Evolutionary conservation across 192 early-diverging fungal genomes (phyloP).

Genomic region (Neocallimastix lanati): DNA sequence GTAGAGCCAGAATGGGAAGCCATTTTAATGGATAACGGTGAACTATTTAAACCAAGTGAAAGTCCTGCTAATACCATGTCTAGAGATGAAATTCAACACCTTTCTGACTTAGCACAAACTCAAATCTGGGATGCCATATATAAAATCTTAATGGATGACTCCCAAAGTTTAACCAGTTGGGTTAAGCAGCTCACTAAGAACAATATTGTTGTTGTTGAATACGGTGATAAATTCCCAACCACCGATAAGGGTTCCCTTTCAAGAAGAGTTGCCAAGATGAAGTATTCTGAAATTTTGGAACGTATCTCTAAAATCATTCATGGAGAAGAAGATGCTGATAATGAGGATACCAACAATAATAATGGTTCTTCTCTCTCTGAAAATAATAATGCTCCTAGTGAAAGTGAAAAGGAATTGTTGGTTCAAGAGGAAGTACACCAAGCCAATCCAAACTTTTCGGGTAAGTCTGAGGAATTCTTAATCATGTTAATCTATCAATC

Average conservation of each 20-base stretch:
- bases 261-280: neutral
- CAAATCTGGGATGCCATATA: neutral
- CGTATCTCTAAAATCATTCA: neutral
- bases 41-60: neutral
- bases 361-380: no score
- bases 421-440: neutral
- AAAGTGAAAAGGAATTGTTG: neutral
- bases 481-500: neutral
- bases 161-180: neutral
- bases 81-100: neutral
- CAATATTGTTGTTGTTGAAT: neutral
- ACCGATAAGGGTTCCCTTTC: neutral
- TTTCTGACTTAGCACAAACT: neutral
- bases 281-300: neutral
- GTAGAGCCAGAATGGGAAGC: neutral
- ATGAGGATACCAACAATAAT: no score
- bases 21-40: neutral
- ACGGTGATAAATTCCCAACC: neutral
- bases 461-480: neutral
- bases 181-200: neutral
- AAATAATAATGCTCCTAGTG: no score
- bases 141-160: neutral
- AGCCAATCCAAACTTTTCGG: neutral
- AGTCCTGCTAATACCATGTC: neutral
- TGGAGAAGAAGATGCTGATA: neutral